Percentiles rank a stretch among this genome's conserved stretches.
Conservation (phyloP, 31 red algal species). For the Asparagopsis taxiformis region DNA sequence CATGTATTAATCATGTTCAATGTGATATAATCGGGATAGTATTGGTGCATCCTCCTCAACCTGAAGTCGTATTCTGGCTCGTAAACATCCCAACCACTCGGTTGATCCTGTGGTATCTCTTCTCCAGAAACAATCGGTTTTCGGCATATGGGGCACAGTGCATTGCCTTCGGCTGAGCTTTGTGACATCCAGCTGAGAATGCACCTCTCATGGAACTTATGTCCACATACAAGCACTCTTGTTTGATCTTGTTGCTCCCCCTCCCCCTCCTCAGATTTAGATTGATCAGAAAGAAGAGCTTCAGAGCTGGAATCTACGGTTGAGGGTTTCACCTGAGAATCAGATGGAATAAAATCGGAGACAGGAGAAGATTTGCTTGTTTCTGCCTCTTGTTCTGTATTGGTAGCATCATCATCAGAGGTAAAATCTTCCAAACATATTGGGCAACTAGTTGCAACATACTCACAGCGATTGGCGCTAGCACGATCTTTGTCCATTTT, state of each 20-base stretch:
- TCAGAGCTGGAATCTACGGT: too few species aligned
- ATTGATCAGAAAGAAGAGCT: too few species aligned
- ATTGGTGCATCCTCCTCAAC: constrained; percentile 20
- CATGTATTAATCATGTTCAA: constrained; percentile 46
- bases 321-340: too few species aligned
- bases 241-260: too few species aligned
- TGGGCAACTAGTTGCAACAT: constrained; percentile 55
- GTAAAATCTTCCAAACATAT: constrained; percentile 79
- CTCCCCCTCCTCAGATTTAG: too few species aligned
- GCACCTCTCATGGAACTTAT: constrained; percentile 59
- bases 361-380: too few species aligned
- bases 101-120: constrained; percentile 8
- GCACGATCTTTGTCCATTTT: constrained; percentile 56
- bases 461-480: constrained; percentile 21
- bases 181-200: constrained; percentile 34
- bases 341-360: too few species aligned
- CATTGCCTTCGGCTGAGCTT: constrained; percentile 1
- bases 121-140: constrained; percentile 47
- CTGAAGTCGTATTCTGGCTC: constrained; percentile 51
- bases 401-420: not conserved
- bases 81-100: constrained; percentile 53
- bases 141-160: constrained; percentile 45
- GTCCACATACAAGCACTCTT: constrained; percentile 27
- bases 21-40: constrained; percentile 57
- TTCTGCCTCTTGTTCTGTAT: not conserved